phyloP scores from a whole-genome alignment of 352 stramenopile genomes.

The Globisporangium lucens region DNA sequence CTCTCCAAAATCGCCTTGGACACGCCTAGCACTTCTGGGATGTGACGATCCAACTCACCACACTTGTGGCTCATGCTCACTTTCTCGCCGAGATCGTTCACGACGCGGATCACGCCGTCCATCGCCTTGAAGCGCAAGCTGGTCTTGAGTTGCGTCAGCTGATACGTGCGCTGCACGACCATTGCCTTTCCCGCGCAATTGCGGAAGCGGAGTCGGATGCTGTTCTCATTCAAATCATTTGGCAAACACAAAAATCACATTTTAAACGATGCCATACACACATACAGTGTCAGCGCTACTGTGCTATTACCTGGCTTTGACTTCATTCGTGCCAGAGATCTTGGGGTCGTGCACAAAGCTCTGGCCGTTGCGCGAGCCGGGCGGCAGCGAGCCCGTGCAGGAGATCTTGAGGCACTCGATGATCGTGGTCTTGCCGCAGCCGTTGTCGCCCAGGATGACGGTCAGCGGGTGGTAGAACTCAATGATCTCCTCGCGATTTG shows the following conservation, averaged over 20 bases:
- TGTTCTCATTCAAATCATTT: conserved; percentile 9
- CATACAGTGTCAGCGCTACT: background rate
- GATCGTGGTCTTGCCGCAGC: conserved; percentile 99
- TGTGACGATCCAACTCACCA: conserved; percentile 91
- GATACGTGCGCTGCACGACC: conserved; percentile 94
- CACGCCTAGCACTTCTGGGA: conserved; percentile 95
- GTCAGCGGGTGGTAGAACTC: conserved; percentile 99
- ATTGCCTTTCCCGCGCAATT: conserved; percentile 85
- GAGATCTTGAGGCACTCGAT: conserved; percentile 99
- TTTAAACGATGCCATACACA: background rate
- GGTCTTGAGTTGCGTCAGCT: conserved; percentile 92
- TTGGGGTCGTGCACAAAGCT: conserved; percentile 98
- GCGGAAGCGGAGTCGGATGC: conserved; percentile 91
- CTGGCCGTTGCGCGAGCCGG: conserved; percentile 84
- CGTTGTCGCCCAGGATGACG: conserved; percentile 97
- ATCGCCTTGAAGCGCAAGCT: conserved; percentile 94
- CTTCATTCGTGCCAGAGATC: conserved; percentile 90
- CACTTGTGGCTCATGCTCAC: conserved; percentile 95
- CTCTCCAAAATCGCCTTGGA: conserved; percentile 98
- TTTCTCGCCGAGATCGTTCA: conserved; percentile 89
- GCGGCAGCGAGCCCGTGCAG: conserved; percentile 93
- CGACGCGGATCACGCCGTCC: conserved; percentile 92
- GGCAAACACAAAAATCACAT: background rate
- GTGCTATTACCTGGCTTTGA: conserved; percentile 52
- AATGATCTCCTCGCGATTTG: conserved; percentile 93